These are phyloP conservation scores for Dendrocalamus latiflorus DNA, from an alignment of 202 grass and related monocot species.

Conservation along the genomic window DNA sequence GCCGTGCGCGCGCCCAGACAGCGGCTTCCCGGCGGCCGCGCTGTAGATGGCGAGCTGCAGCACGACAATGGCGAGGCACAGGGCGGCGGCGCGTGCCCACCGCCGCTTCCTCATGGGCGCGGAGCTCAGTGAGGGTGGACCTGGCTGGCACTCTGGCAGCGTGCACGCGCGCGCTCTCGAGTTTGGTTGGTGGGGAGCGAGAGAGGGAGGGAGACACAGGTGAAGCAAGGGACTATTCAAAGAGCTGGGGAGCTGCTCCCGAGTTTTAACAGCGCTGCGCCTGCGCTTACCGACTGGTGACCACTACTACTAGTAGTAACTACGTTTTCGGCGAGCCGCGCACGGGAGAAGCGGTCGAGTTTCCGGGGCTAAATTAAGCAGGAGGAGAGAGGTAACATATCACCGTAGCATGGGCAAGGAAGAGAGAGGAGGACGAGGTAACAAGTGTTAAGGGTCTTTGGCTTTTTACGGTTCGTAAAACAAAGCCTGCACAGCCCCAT, in stretches of 20 bases:
- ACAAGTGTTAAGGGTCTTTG: neutral
- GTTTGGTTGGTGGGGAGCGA: neutral
- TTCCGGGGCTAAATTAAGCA: neutral
- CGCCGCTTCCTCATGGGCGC: conserved; percentile 37
- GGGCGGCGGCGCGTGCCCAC: conserved; percentile 31
- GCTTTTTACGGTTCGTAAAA: neutral
- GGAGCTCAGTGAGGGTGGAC: neutral
- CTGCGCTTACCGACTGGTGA: neutral
- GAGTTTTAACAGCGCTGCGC: conserved; percentile 34
- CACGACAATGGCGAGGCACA: conserved; percentile 31
- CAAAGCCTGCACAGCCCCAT: neutral
- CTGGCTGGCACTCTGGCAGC: neutral
- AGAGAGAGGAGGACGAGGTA: neutral
- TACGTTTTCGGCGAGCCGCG: neutral
- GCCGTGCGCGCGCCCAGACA: neutral
- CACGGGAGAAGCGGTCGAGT: neutral
- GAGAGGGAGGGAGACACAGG: neutral
- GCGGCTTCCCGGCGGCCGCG: neutral
- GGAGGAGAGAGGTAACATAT: neutral
- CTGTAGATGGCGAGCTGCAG: conserved; percentile 22
- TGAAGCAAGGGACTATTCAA: neutral
- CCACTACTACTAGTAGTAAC: neutral
- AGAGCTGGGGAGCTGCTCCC: neutral
- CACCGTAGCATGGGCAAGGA: neutral
- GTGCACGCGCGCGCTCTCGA: neutral